These are phyloP conservation scores for Aspergillus sp. DNA, from an alignment of 2,329 filamentous ascomycete species.

Conservation along the genomic window DNA sequence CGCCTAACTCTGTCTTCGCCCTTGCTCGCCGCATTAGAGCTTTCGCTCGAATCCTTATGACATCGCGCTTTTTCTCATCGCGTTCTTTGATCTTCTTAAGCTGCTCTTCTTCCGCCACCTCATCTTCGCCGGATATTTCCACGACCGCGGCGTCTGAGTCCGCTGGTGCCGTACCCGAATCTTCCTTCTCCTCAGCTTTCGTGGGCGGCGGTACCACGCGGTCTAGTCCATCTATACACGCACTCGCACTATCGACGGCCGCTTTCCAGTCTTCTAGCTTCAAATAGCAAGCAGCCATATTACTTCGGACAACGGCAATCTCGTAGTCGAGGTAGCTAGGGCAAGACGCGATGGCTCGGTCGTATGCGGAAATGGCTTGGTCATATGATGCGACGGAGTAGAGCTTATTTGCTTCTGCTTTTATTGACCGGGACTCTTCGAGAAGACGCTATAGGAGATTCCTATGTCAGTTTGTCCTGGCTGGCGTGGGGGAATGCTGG, in stretches of 20 bases:
- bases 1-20: constrained; percentile 67
- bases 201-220: constrained; percentile 53
- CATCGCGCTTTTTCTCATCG: constrained; percentile 59
- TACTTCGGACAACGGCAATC: constrained; percentile 80
- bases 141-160: constrained; percentile 38
- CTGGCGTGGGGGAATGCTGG: neutral
- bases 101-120: constrained; percentile 41
- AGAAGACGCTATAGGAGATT: constrained; percentile 59
- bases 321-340: constrained; percentile 87
- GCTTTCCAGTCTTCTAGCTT: constrained; percentile 85
- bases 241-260: constrained; percentile 70
- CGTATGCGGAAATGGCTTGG: constrained; percentile 78
- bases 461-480: constrained; percentile 8
- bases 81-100: constrained; percentile 45
- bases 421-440: constrained; percentile 69
- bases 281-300: constrained; percentile 84
- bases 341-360: constrained; percentile 73
- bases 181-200: constrained; percentile 20
- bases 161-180: constrained; percentile 17
- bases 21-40: constrained; percentile 76
- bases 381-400: constrained; percentile 72
- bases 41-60: constrained; percentile 77
- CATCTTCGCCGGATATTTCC: constrained; percentile 49
- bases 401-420: constrained; percentile 74
- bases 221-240: constrained; percentile 71